Evolutionary conservation across 352 stramenopile genomes (phyloP).

Genomic region (Pythium aquatile): DNA sequence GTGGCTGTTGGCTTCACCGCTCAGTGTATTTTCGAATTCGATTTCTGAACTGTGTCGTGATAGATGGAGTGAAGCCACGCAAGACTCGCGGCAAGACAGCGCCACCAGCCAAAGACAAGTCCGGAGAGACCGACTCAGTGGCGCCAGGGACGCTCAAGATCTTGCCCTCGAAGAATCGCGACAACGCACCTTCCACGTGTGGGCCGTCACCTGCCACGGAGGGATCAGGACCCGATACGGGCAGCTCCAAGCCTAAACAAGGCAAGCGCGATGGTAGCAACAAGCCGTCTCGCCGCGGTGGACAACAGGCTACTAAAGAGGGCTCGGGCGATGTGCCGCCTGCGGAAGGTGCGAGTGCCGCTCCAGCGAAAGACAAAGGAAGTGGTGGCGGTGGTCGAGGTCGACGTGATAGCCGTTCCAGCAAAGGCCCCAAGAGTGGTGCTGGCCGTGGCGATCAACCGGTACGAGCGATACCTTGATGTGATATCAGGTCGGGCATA

Average conservation of each 20-base stretch:
- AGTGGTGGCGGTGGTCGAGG: neutral
- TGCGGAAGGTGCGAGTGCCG: neutral
- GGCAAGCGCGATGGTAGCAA: slow-evolving; percentile 8
- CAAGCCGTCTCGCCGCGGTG: slow-evolving; percentile 10
- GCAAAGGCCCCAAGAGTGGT: slow-evolving; percentile 15
- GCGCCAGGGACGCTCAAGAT: slow-evolving; percentile 55
- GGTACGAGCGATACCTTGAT: slow-evolving; percentile 5
- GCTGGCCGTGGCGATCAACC: slow-evolving; percentile 17
- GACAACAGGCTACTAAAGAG: slow-evolving; percentile 1
- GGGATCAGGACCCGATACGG: neutral
- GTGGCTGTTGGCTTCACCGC: too few species aligned
- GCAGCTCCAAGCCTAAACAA: slow-evolving; percentile 9
- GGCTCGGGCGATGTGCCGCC: neutral
- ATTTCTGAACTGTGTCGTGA: neutral
- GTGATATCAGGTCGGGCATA: neutral
- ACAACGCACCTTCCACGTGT: neutral
- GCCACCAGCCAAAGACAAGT: slow-evolving; percentile 30
- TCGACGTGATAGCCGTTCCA: slow-evolving; percentile 10
- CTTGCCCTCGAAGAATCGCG: slow-evolving; percentile 32
- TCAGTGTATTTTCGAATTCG: too few species aligned
- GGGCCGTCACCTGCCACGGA: neutral
- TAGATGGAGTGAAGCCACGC: slow-evolving; percentile 44
- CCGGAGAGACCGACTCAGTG: slow-evolving; percentile 10
- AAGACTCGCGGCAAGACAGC: slow-evolving; percentile 37
- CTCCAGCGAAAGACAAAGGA: slow-evolving; percentile 6